Evolutionary conservation across 2,329 filamentous ascomycete species (phyloP), one percentile per base, ranked within the genome.

Genomic region (Penicillium sp.): DNA sequence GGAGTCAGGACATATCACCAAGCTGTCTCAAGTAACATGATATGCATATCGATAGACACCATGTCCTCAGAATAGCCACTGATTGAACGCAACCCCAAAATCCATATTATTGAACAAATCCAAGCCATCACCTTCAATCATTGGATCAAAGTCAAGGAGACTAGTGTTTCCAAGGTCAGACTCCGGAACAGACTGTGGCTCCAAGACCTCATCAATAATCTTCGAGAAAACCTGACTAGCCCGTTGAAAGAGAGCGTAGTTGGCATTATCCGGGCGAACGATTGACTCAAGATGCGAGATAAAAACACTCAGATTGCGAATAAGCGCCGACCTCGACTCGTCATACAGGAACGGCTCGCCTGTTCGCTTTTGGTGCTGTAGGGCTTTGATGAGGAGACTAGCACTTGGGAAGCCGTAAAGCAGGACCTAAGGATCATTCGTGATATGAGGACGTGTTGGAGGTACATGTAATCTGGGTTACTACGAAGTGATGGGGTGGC

Each of bases 271-370:
- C 0, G 64, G 65, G 1, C 63, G 47, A 1, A 64, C 64, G 14
- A 68, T 67, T 0, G 59, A 62, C 27, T 73, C 71, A 1, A 74
- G 60, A 41, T 72, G 68, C 2, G 62, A 63, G 13, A 72, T 70
- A 13, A 75, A 64, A 0, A 74, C 70, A 28, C 64, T 67, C 0
- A 74, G 50, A 55, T 66, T 68, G 5, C 72, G 69, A 31, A 74
- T 68, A 3, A 71, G 64, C 10, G 67, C 65, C 0, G 64, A 54
- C 14, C 69, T 58, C 0, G 68, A 69, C 2, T 70, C 64, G 1
- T 55, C 59, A 6, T 60, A 57, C 0, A 67, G 66, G 25, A 72
- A 66, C 7, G 54, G 49, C 5, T 63, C 57, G 14, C 60, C 55
- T 6, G 57, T 62, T 18, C 50, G 54, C 4, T 46, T 56, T 49